Evolutionary conservation across 805 yeast genomes (phyloP).

Genomic region (Priceomyces castillae): DNA sequence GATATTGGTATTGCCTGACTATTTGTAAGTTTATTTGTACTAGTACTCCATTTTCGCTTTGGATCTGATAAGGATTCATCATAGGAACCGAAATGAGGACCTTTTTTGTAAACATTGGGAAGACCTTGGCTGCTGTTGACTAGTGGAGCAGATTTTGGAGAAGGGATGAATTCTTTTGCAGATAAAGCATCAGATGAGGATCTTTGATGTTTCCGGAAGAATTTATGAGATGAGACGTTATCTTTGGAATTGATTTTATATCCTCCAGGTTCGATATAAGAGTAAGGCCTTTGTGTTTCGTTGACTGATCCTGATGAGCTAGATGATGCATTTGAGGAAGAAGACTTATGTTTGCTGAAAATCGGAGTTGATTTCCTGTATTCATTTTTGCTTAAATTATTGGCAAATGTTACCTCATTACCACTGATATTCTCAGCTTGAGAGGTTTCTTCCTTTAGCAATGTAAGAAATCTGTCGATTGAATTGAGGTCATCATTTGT

Average conservation of each 20-base stretch:
- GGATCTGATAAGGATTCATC: conserved; percentile 1
- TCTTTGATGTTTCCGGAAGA: conserved; percentile 63
- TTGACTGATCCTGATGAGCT: conserved; percentile 8
- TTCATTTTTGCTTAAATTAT: conserved; percentile 20
- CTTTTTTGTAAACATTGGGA: not conserved
- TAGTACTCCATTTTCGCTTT: not conserved
- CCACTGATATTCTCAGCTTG: not conserved
- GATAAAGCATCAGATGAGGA: conserved; percentile 42
- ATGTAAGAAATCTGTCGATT: conserved; percentile 44
- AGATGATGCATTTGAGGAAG: conserved; percentile 18
- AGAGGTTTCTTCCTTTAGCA: conserved; percentile 15
- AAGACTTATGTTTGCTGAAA: conserved; percentile 21
- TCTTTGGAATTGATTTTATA: conserved; percentile 19
- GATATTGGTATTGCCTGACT: not conserved
- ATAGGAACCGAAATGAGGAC: not conserved
- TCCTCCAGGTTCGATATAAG: conserved; percentile 34
- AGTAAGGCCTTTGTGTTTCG: conserved; percentile 35
- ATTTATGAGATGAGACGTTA: conserved; percentile 27
- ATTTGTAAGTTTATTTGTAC: not conserved
- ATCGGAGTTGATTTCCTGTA: conserved; percentile 33
- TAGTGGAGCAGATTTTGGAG: conserved; percentile 1
- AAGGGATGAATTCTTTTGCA: not conserved
- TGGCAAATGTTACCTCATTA: not conserved
- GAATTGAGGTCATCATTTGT: conserved; percentile 49
- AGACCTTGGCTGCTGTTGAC: not conserved